phyloP scores from a whole-genome alignment of 176 grass and related monocot genomes.

The Metroxylon sagu region DNA sequence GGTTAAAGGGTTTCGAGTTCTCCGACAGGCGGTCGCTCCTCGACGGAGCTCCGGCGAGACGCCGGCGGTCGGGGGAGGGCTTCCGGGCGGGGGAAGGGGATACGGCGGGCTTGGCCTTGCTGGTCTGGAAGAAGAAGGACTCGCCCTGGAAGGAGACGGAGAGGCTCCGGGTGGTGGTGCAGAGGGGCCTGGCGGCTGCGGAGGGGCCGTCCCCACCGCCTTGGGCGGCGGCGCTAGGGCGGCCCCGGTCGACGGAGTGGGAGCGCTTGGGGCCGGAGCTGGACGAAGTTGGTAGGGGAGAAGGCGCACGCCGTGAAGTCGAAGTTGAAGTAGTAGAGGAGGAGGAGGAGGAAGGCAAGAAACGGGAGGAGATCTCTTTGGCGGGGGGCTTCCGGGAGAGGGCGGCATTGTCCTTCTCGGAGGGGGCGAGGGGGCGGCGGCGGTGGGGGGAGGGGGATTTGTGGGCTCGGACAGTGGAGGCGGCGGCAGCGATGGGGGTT shows the following conservation, averaged over 20 bases:
- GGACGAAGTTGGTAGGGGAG: conserved; percentile 19
- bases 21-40: conserved; percentile 17
- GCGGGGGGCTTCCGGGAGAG: conserved; percentile 24
- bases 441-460: no score
- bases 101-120: conserved; percentile 44
- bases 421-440: conserved; percentile 21
- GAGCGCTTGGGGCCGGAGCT: conserved; percentile 35
- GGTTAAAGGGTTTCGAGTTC: conserved; percentile 32
- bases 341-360: conserved; percentile 37
- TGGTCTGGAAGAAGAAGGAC: conserved; percentile 77
- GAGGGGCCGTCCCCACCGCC: conserved; percentile 14
- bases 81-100: conserved; percentile 60
- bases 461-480: not conserved
- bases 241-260: conserved; percentile 45
- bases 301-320: conserved; percentile 45
- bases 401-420: conserved; percentile 25
- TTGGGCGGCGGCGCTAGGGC: conserved; percentile 14
- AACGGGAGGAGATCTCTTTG: conserved; percentile 43
- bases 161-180: conserved; percentile 76
- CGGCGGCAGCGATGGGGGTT: conserved; percentile 7
- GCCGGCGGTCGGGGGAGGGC: conserved; percentile 11
- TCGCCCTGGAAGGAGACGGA: conserved; percentile 97
- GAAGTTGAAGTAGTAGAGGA: conserved; percentile 51
- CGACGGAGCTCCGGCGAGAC: not conserved
- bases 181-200: conserved; percentile 26